Conservation (phyloP, 202 grass and related monocot species). For the Schoenoplectus triqueter region DNA sequence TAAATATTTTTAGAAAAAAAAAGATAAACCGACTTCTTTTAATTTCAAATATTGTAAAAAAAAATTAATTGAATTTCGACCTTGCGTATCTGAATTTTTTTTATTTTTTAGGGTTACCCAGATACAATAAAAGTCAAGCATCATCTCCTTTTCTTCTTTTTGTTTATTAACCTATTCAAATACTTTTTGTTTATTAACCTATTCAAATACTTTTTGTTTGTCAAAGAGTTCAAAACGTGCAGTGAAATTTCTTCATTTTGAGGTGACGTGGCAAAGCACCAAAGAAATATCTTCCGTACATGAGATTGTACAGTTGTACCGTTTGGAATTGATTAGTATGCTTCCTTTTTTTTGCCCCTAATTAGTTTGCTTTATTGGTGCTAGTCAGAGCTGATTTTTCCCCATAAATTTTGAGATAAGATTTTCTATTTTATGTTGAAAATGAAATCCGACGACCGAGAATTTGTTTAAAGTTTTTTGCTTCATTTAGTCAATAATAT, state of each 20-base stretch:
- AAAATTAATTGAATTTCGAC: not conserved
- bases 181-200: not conserved
- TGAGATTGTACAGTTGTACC: not conserved
- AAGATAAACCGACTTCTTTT: too few species aligned
- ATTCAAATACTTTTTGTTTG: conserved; percentile 21
- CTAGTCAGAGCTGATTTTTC: conserved; percentile 27
- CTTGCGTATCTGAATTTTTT: not conserved
- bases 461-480: not conserved
- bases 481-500: not conserved
- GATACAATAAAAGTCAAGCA: not conserved
- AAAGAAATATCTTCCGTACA: conserved; percentile 23
- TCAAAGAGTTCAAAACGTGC: not conserved
- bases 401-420: not conserved
- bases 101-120: too few species aligned
- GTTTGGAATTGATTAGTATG: conserved; percentile 5
- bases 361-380: not conserved
- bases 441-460: not conserved
- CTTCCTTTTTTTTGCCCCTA: not conserved
- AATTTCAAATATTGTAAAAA: too few species aligned
- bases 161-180: too few species aligned
- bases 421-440: not conserved
- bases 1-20: too few species aligned
- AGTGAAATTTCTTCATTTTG: conserved; percentile 4
- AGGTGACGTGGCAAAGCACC: not conserved
- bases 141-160: not conserved